Conservation (phyloP, 495 filamentous ascomycete genomes). For the Jackrogersella multiformis region DNA sequence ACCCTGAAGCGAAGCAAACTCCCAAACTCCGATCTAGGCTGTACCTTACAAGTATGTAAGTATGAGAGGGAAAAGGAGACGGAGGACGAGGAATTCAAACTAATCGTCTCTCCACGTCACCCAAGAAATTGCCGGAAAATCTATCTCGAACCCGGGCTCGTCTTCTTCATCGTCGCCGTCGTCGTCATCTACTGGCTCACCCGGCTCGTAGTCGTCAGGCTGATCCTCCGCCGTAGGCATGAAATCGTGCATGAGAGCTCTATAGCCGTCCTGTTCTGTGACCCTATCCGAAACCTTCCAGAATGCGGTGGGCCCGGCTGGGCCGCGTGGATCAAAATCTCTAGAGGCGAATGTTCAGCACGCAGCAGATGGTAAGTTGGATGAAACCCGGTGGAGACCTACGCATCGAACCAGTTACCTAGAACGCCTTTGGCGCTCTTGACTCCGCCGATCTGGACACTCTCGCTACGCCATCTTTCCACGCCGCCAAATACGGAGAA, state of each 20-base stretch:
- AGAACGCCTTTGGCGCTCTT: constrained; percentile 66
- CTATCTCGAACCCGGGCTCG: constrained; percentile 23
- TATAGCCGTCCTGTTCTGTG: constrained; percentile 5
- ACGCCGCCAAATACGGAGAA: constrained; percentile 68
- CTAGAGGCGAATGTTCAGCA: constrained; percentile 39
- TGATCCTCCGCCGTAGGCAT: constrained; percentile 30
- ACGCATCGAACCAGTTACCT: constrained; percentile 76
- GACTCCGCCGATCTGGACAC: constrained; percentile 70
- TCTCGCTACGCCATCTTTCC: constrained; percentile 72
- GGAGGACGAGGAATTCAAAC: neutral
- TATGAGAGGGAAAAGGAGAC: neutral
- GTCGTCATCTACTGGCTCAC: constrained; percentile 11
- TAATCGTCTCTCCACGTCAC: constrained; percentile 26
- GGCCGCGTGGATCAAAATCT: constrained; percentile 66
- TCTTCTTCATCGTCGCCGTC: constrained; percentile 18
- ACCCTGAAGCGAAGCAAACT: too few relatives aligned
- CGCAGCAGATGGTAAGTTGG: neutral
- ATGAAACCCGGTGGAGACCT: constrained; percentile 21
- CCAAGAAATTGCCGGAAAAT: constrained; percentile 27
- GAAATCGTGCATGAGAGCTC: constrained; percentile 25
- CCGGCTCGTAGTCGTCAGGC: constrained; percentile 12
- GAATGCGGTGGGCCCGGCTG: constrained; percentile 71
- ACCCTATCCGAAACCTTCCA: constrained; percentile 68
- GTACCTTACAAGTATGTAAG: neutral
- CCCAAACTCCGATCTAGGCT: too few relatives aligned